These are phyloP conservation scores for Sugiyamaella grinbergsii DNA, from an alignment of 1,139 yeast genomes.

Conservation along the genomic window DNA sequence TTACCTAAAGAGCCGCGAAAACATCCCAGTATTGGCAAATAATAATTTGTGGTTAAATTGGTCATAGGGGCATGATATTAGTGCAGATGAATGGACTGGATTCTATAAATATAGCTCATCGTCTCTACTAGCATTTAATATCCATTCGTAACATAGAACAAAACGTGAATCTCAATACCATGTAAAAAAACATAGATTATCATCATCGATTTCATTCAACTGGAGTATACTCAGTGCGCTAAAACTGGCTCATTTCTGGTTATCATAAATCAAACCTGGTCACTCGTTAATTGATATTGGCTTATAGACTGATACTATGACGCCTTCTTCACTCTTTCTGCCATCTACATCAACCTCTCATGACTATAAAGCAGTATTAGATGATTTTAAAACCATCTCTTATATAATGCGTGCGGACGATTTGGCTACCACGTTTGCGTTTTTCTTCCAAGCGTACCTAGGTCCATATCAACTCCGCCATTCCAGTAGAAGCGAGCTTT, in stretches of 20 bases:
- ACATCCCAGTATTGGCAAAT: no score
- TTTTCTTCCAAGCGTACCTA: slow-evolving; percentile 21
- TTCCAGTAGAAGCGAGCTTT: slow-evolving; percentile 16
- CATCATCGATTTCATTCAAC: no score
- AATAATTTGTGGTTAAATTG: no score
- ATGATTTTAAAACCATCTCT: slow-evolving; percentile 16
- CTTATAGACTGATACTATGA: not conserved
- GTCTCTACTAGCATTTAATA: not conserved
- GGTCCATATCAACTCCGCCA: slow-evolving; percentile 20
- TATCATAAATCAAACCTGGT: not conserved
- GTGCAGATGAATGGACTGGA: no score
- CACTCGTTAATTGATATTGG: not conserved
- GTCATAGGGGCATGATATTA: not conserved
- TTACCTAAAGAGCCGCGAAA: not conserved
- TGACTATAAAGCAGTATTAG: slow-evolving; percentile 15
- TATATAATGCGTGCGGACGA: slow-evolving; percentile 20
- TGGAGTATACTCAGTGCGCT: not conserved
- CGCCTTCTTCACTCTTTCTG: slow-evolving; percentile 1
- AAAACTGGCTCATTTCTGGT: no score
- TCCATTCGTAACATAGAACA: not conserved
- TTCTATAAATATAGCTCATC: not conserved
- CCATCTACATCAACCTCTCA: not conserved
- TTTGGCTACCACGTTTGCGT: slow-evolving; percentile 22
- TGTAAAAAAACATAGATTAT: no score
- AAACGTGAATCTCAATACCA: not conserved